Base-by-base conservation (phyloP, 108 stramenopile genomes). In the Skeletonema marinoi region DNA sequence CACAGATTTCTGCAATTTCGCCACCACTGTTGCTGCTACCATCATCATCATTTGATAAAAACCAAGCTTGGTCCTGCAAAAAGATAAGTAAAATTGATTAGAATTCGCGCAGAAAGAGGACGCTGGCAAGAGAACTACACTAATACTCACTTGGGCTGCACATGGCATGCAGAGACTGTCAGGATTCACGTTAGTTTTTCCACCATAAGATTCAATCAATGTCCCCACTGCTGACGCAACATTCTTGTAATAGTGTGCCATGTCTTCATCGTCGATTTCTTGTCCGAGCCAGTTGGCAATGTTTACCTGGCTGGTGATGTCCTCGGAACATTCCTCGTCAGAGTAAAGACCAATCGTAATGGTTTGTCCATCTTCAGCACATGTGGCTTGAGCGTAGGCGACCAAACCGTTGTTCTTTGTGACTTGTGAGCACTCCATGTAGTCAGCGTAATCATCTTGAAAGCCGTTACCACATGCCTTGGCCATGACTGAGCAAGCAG, bases 241-340 rank as follows among this genome's bases (percentile, higher is more conserved):
- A 7, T 51, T 51, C 19, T 51, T 51, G 50, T 51, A 51, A 51
- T 73, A 74, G 36, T 62, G 54, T 33, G 41, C 31, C 32, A 85
- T 46, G 3, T 74, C 72, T 32, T 65, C 74, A 13, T 80, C 81
- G 8, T 62, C 80, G 7, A 80, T 21, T 7, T 73, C 36, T 29
- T 51, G 50, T 25, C 84, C 84, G 0, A 82, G 30, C 33, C 68
- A 73, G 65, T 58, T 79, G 13, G 63, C 31, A 33, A 85, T 76
- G 42, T 70, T 56, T 48, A 66, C 33, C 0, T 66, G 32, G 54
- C 83, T 75, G 3, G 82, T 86, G 63, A 91, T 82, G 73, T 85
- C 87, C 77, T 89, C 80, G 65, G 82, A 81, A 71, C 95, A 96
- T 66, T 92, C 64, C 64, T 96, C 85, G 69, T 96, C 95, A n/a